These are phyloP conservation scores for Pouteria glomerata DNA, from an alignment of 148 eudicot genomes.

Conservation along the genomic window DNA sequence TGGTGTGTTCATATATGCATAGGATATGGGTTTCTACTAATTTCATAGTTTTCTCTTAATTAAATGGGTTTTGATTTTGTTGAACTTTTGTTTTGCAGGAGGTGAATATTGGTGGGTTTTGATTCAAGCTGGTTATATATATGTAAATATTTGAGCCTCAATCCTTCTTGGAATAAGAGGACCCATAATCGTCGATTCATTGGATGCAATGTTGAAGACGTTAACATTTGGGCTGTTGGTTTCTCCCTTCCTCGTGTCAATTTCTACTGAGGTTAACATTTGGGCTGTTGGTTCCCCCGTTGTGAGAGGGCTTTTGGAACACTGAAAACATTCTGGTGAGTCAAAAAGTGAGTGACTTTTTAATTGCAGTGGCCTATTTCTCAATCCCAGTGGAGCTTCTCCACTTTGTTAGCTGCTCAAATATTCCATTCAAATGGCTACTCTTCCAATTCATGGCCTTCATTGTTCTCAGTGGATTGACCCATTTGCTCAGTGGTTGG, in stretches of 20 bases:
- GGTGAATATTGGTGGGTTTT: too few relatives aligned
- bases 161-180: too few relatives aligned
- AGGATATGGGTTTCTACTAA: too few relatives aligned
- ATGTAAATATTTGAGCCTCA: too few relatives aligned
- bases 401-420: constrained; percentile 75
- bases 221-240: constrained; percentile 27
- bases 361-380: constrained; percentile 78
- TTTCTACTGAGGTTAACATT: constrained; percentile 28
- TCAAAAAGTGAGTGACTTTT: constrained; percentile 64
- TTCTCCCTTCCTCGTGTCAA: constrained; percentile 24
- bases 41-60: too few relatives aligned
- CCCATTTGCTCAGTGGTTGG: constrained; percentile 79
- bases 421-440: constrained; percentile 78
- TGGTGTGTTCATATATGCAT: too few relatives aligned
- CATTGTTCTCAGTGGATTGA: constrained; percentile 83
- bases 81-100: too few relatives aligned
- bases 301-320: constrained; percentile 64
- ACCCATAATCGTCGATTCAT: too few relatives aligned
- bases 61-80: too few relatives aligned
- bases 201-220: constrained; percentile 42
- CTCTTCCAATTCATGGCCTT: constrained; percentile 65
- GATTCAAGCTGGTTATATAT: too few relatives aligned
- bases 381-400: constrained; percentile 75
- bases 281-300: constrained; percentile 34
- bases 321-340: constrained; percentile 48